Conservation (phyloP, 139 green algal species). For the Yamagishiella unicocca region DNA sequence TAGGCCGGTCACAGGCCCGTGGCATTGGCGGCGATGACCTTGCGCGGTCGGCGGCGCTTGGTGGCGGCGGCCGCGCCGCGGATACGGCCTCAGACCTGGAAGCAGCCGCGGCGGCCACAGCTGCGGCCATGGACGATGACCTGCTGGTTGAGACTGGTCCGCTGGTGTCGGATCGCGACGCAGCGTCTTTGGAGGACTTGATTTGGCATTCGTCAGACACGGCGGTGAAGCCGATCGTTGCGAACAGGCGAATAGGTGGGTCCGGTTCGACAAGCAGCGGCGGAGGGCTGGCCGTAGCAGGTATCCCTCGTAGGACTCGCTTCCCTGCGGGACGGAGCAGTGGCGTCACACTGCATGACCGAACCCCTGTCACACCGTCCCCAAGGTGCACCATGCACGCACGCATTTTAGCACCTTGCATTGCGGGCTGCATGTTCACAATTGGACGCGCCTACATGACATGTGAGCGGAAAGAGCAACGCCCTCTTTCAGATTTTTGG, state of each 20-base stretch:
- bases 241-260: conserved; percentile 82
- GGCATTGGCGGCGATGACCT: background rate
- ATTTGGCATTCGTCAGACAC: conserved; percentile 87
- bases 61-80: background rate
- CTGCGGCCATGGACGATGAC: conserved; percentile 21
- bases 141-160: conserved; percentile 33
- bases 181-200: conserved; percentile 63
- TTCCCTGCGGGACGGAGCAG: no score
- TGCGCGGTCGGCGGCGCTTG: background rate
- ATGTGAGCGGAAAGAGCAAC: no score
- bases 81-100: background rate
- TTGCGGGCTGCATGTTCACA: no score
- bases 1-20: background rate
- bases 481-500: no score
- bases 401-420: no score
- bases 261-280: background rate
- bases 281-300: no score
- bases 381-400: no score
- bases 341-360: no score
- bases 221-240: conserved; percentile 92
- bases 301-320: no score
- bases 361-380: no score
- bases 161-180: background rate
- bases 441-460: no score
- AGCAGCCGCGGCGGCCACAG: background rate